Evolutionary conservation across 306 rosid species (phyloP).

Genomic region (Betula pendula): DNA sequence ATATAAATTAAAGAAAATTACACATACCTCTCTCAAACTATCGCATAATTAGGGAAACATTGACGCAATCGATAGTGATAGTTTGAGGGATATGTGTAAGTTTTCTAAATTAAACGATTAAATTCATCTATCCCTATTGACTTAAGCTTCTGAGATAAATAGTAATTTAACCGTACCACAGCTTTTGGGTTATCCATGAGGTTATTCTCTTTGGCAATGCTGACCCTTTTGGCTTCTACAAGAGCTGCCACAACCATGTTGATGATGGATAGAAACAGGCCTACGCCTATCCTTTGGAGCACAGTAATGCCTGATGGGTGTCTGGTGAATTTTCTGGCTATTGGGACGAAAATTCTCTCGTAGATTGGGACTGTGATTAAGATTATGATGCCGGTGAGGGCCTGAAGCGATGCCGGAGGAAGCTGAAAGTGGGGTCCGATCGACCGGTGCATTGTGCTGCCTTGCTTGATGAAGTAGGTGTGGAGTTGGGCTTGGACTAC

Average conservation of each 20-base stretch:
- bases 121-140: too few relatives aligned
- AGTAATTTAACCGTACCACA: background rate
- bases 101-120: too few relatives aligned
- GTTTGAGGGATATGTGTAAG: too few relatives aligned
- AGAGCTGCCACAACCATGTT: constrained; percentile 59
- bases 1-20: too few relatives aligned
- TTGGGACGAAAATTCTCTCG: constrained; percentile 54
- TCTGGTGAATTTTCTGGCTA: constrained; percentile 37
- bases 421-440: constrained; percentile 52
- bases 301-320: constrained; percentile 63
- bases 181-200: constrained; percentile 50
- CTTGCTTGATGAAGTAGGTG: constrained; percentile 73
- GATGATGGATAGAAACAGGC: constrained; percentile 57
- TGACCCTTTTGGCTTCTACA: constrained; percentile 56
- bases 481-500: constrained; percentile 56
- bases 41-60: too few relatives aligned
- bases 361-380: constrained; percentile 50
- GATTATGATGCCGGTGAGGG: constrained; percentile 49
- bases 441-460: constrained; percentile 50
- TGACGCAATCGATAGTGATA: too few relatives aligned
- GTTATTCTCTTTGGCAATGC: constrained; percentile 35
- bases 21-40: too few relatives aligned
- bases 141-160: too few relatives aligned
- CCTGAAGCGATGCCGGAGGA: constrained; percentile 72
- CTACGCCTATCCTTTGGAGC: constrained; percentile 66